A percentile compares a stretch with the other conserved stretches of the same genome.
phyloP scores from a whole-genome alignment of 2,329 filamentous ascomycete species.

The Hymenoscyphus albidus region DNA sequence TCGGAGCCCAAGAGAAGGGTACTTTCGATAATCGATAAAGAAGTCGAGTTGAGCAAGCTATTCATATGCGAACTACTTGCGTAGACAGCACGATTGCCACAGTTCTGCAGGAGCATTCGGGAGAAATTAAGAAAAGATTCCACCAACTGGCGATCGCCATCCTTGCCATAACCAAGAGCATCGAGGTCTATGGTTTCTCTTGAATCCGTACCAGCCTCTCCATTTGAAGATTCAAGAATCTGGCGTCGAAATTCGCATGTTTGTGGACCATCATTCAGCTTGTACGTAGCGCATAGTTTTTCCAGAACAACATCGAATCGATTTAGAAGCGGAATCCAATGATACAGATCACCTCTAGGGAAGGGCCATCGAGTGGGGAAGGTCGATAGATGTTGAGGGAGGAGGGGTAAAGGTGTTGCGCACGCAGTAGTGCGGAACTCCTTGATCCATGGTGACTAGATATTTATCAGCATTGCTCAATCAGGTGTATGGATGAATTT shows the following conservation, averaged over 20 bases:
- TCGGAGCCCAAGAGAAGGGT: conserved; percentile 79
- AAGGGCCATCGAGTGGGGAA: conserved; percentile 94
- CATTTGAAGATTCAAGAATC: conserved; percentile 48
- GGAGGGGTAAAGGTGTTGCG: conserved; percentile 65
- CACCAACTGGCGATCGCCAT: conserved; percentile 78
- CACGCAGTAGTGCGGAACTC: conserved; percentile 72
- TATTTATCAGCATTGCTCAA: conserved; percentile 20
- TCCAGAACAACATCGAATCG: conserved; percentile 89
- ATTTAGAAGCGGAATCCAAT: conserved; percentile 95
- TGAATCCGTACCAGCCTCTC: conserved; percentile 45
- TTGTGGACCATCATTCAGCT: conserved; percentile 76
- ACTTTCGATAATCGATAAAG: conserved; percentile 70
- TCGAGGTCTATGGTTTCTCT: conserved; percentile 47
- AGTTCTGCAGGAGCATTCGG: conserved; percentile 83
- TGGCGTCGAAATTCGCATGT: conserved; percentile 67
- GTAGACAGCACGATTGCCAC: conserved; percentile 94
- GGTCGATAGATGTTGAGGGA: conserved; percentile 70
- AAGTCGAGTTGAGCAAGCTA: conserved; percentile 83
- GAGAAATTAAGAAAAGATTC: conserved; percentile 82
- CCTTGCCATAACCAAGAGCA: conserved; percentile 60
- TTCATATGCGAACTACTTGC: conserved; percentile 88
- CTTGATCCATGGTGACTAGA: conserved; percentile 80
- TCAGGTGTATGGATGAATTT: not conserved
- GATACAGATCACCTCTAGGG: conserved; percentile 90
- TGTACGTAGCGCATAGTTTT: conserved; percentile 75